Percentiles rank a stretch among this genome's conserved stretches.
These are phyloP conservation scores for Nitzschia putrida DNA, from an alignment of 108 stramenopile genomes.

Conservation along the genomic window DNA sequence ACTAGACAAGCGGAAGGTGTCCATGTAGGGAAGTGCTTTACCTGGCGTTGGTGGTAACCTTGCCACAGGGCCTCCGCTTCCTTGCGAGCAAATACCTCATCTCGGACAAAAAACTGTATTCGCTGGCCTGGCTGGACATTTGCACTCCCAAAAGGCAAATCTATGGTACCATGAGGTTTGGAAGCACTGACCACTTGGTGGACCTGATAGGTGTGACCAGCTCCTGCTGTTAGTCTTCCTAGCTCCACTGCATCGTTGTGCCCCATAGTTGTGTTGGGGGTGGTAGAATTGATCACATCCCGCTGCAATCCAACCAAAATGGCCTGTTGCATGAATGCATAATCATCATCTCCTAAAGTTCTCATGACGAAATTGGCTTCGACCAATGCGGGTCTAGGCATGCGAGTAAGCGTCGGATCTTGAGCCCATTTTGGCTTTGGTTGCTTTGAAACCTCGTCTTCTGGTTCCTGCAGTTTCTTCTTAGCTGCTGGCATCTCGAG, in stretches of 20 bases:
- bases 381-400: constrained; percentile 82
- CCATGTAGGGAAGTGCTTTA: constrained; percentile 12
- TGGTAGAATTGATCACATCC: background rate
- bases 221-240: constrained; percentile 62
- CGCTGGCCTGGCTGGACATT: constrained; percentile 72
- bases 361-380: constrained; percentile 87
- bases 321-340: constrained; percentile 78
- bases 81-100: constrained; percentile 82
- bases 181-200: constrained; percentile 81
- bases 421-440: constrained; percentile 40
- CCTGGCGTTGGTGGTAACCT: constrained; percentile 75
- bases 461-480: constrained; percentile 9
- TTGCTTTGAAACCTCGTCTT: constrained; percentile 25
- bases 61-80: constrained; percentile 84
- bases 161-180: constrained; percentile 87
- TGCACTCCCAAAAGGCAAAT: constrained; percentile 74
- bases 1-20: constrained; percentile 72
- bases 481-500: too few relatives aligned
- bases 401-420: constrained; percentile 74
- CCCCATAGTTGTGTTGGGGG: background rate
- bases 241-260: constrained; percentile 56
- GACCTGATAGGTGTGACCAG: constrained; percentile 76
- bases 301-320: constrained; percentile 76
- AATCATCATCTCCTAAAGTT: constrained; percentile 80
- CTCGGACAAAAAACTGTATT: constrained; percentile 83